Conservation (phyloP, 1,284 basidiomycete species). For the Wolfiporia cocos region DNA sequence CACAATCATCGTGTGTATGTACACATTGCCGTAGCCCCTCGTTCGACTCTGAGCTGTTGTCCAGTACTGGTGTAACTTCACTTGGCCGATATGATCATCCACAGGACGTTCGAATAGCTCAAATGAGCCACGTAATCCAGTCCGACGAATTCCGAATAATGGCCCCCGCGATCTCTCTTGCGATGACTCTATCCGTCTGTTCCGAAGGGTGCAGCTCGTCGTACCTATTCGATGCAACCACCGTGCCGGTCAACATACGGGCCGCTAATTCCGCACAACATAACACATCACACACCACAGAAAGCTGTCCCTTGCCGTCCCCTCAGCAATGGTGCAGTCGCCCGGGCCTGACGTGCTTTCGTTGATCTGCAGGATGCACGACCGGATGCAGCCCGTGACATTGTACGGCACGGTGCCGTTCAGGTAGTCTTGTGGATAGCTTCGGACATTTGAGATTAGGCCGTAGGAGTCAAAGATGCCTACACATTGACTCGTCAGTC, state of each 20-base stretch:
- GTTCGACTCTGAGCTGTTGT: too few species aligned
- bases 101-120: too few species aligned
- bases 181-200: conserved; percentile 47
- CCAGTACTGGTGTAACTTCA: too few species aligned
- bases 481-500: conserved; percentile 19
- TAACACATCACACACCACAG: conserved; percentile 37
- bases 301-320: conserved; percentile 44
- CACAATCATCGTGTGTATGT: too few species aligned
- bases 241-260: not conserved
- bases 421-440: conserved; percentile 40
- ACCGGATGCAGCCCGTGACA: conserved; percentile 40
- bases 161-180: conserved; percentile 39
- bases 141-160: conserved; percentile 35
- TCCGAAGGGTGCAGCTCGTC: conserved; percentile 55
- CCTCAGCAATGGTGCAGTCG: conserved; percentile 36
- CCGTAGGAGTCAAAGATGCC: conserved; percentile 48
- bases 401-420: conserved; percentile 56
- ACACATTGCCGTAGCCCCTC: too few species aligned
- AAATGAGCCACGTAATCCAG: conserved; percentile 47
- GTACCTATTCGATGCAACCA: conserved; percentile 31
- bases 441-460: conserved; percentile 48
- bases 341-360: conserved; percentile 24
- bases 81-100: too few species aligned
- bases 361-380: conserved; percentile 38
- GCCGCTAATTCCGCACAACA: not conserved